Evolutionary conservation across 139 green algal genomes (phyloP).

Genomic region (Coelastrella sp.): DNA sequence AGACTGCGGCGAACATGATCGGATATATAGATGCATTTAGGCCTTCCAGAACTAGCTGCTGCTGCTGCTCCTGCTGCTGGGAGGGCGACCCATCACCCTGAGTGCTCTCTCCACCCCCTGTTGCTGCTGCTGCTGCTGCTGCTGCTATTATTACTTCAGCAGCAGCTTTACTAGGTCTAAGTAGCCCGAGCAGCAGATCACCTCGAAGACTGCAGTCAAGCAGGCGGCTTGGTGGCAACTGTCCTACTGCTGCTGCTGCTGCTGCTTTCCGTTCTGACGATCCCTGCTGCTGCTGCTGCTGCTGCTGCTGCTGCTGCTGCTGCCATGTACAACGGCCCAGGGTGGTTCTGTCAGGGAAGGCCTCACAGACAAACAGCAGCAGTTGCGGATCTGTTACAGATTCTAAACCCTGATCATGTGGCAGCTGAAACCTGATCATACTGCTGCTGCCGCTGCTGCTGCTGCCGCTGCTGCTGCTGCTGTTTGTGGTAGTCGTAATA

Average conservation of each 20-base stretch:
- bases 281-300: neutral
- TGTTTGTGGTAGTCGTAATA: neutral
- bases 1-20: neutral
- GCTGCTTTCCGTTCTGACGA: neutral
- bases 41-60: neutral
- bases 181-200: neutral
- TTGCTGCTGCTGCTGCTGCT: neutral
- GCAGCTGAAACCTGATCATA: neutral
- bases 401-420: neutral
- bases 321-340: too few relatives aligned
- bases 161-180: neutral
- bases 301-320: conserved; percentile 10
- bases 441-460: neutral
- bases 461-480: too few relatives aligned
- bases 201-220: neutral
- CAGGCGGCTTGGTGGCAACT: neutral
- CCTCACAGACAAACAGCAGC: neutral
- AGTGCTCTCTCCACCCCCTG: neutral
- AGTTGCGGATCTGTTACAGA: neutral
- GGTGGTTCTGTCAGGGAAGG: neutral
- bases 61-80: neutral
- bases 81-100: neutral
- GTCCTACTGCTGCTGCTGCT: neutral
- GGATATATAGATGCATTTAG: neutral
- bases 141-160: neutral